Conservation (phyloP, 352 stramenopile genomes). For the Globisporangium cederbergense region DNA sequence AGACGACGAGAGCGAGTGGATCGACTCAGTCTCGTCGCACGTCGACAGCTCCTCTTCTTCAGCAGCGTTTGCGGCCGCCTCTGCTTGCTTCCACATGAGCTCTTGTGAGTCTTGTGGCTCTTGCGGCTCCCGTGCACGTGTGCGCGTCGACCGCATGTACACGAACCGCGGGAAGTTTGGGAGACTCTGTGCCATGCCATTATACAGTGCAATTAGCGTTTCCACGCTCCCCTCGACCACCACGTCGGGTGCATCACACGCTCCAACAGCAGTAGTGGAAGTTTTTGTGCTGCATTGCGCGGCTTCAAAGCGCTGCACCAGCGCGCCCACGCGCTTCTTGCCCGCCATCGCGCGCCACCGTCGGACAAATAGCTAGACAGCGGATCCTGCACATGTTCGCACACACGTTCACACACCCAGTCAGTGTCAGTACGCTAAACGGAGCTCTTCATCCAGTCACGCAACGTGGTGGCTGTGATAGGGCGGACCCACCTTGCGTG, state of each 20-base stretch:
- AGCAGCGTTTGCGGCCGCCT: not conserved
- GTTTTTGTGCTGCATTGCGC: not conserved
- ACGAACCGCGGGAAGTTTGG: slow-evolving; percentile 10
- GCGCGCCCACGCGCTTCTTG: slow-evolving; percentile 6
- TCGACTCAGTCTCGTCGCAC: slow-evolving; percentile 19
- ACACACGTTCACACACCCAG: not conserved
- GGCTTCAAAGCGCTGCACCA: slow-evolving; percentile 16
- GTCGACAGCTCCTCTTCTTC: slow-evolving; percentile 13
- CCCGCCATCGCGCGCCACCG: slow-evolving; percentile 1
- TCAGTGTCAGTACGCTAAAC: not conserved
- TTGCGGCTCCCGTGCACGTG: not conserved
- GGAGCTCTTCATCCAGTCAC: not conserved
- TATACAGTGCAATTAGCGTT: slow-evolving; percentile 12
- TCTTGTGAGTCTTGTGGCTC: not conserved
- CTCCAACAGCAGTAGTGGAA: not conserved
- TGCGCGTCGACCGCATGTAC: slow-evolving; percentile 13
- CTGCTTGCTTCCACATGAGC: not conserved
- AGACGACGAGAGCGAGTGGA: slow-evolving; percentile 19
- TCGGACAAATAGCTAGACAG: not conserved
- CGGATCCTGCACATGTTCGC: not conserved
- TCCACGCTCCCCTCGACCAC: slow-evolving; percentile 13
- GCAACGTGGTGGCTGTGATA: not conserved
- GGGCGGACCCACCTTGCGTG: not conserved
- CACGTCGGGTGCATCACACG: not conserved
- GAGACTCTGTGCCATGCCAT: slow-evolving; percentile 16